phyloP scores from a whole-genome alignment of 331 rosid species.

The Telfairia occidentalis region DNA sequence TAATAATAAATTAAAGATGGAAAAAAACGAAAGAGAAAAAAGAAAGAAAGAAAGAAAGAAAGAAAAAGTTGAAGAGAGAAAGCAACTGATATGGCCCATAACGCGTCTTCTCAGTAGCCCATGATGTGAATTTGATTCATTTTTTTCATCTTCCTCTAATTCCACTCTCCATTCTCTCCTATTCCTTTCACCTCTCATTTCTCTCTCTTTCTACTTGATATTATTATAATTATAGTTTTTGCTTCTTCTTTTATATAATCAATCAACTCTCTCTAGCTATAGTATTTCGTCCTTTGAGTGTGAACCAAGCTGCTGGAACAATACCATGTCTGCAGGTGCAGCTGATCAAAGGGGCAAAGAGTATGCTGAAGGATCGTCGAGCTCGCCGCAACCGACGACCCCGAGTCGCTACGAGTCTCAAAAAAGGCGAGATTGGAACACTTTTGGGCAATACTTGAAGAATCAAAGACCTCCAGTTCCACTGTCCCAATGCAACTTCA shows the following conservation, averaged over 20 bases:
- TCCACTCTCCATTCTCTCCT: slow-evolving; percentile 20
- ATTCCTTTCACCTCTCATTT: slow-evolving; percentile 49
- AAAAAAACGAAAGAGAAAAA: background rate
- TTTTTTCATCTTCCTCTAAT: slow-evolving; percentile 33
- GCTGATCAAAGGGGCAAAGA: slow-evolving; percentile 7
- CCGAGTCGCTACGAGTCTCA: slow-evolving; percentile 21
- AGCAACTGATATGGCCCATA: slow-evolving; percentile 60
- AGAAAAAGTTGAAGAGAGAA: slow-evolving; percentile 37
- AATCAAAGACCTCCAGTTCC: slow-evolving; percentile 18
- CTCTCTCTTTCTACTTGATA: slow-evolving; percentile 6
- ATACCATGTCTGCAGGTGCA: slow-evolving; percentile 7
- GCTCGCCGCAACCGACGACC: background rate
- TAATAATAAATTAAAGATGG: background rate
- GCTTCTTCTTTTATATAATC: background rate
- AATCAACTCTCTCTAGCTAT: background rate
- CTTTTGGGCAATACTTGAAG: slow-evolving; percentile 19
- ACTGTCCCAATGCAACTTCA: slow-evolving; percentile 12
- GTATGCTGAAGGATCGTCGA: slow-evolving; percentile 11
- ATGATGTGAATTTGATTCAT: slow-evolving; percentile 32
- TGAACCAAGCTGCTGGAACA: background rate
- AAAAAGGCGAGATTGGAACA: slow-evolving; percentile 19
- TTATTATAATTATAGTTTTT: background rate
- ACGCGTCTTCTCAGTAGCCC: slow-evolving; percentile 69
- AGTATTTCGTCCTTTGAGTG: background rate
- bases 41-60: slow-evolving; percentile 12